Base-by-base conservation (phyloP, 148 eudicot species). In the Polygonum aviculare region DNA sequence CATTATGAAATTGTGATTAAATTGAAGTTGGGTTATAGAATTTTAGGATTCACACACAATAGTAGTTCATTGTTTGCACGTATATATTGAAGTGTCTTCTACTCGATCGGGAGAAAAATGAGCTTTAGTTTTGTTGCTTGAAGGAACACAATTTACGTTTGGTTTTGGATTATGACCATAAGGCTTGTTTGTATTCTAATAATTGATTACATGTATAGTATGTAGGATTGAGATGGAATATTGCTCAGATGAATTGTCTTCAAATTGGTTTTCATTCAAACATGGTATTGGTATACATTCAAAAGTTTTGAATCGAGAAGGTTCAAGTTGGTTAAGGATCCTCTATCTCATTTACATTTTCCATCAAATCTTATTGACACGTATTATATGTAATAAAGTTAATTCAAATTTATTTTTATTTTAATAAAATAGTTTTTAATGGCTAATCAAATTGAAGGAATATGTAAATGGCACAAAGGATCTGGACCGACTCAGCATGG, bases 121-220 rank as follows among this genome's bases (percentile, higher is more conserved):
- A 2, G 45, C 5, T 38, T 4, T 67, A 67, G 72, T 60, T 36
- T 67, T 67, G 72, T 67, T 67, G 72, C 72, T 67, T 67, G 44
- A 67, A 67, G 72, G 72, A 67, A 67, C 15, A 38, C 38, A 14
- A 67, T 67, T 67, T 67, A 19, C 15, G 2, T 36, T 67, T 67
- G 72, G 72, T 36, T 36, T 67, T 5, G 10, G 38, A 5, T 12
- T 15, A 3, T 35, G 33, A 35, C 14, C 7, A 67, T 67, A 11
- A 36, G 39, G 5, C 19, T 67, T 16, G 35, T 67, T 38, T 36
- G 44, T 67, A 35, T 7, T 19, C 19, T 67, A 7, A 15, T 31
- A 31, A 63, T 38, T 12, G 1, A 3, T 2, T 1, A 12, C 16
- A 26, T 2, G 1, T 26, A 26, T 26, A 26, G 31, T 26, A 26